phyloP scores from a whole-genome alignment of 2,329 filamentous ascomycete genomes.

The Exophiala aquamarina region DNA sequence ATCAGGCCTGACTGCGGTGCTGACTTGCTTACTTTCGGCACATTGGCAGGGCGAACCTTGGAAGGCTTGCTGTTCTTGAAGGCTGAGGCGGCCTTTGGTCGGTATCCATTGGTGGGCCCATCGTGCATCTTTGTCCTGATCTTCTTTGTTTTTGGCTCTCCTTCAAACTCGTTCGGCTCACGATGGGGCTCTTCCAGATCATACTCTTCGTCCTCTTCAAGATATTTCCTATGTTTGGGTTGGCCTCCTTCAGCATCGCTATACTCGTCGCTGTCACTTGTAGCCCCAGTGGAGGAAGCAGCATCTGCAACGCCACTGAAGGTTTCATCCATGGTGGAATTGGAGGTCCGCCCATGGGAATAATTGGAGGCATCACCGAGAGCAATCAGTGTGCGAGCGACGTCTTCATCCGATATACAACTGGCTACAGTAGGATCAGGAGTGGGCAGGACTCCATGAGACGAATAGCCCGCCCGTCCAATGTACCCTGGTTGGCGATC shows the following conservation, averaged over 20 bases:
- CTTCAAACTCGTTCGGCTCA: slow-evolving; percentile 41
- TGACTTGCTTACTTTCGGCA: slow-evolving; percentile 42
- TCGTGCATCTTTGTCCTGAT: slow-evolving; percentile 47
- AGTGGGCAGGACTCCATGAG: slow-evolving; percentile 73
- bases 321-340: slow-evolving; percentile 89
- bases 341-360: slow-evolving; percentile 87
- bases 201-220: slow-evolving; percentile 56
- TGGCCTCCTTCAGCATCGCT: slow-evolving; percentile 62
- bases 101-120: slow-evolving; percentile 23
- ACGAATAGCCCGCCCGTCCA: slow-evolving; percentile 38
- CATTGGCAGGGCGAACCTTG: slow-evolving; percentile 35
- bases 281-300: slow-evolving; percentile 80
- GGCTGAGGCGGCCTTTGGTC: slow-evolving; percentile 22
- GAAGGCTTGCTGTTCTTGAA: slow-evolving; percentile 28
- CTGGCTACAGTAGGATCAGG: slow-evolving; percentile 97
- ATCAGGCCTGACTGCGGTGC: slow-evolving; percentile 43
- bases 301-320: slow-evolving; percentile 87
- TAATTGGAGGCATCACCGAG: slow-evolving; percentile 92
- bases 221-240: slow-evolving; percentile 50
- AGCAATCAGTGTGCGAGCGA: slow-evolving; percentile 94
- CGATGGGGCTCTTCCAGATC: slow-evolving; percentile 50
- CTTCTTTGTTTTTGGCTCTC: slow-evolving; percentile 50
- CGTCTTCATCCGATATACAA: slow-evolving; percentile 97
- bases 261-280: slow-evolving; percentile 68
- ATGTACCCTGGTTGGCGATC: slow-evolving; percentile 54